Evolutionary conservation across 441 rosid genomes (phyloP).

Genomic region (Lepidium campestre): DNA sequence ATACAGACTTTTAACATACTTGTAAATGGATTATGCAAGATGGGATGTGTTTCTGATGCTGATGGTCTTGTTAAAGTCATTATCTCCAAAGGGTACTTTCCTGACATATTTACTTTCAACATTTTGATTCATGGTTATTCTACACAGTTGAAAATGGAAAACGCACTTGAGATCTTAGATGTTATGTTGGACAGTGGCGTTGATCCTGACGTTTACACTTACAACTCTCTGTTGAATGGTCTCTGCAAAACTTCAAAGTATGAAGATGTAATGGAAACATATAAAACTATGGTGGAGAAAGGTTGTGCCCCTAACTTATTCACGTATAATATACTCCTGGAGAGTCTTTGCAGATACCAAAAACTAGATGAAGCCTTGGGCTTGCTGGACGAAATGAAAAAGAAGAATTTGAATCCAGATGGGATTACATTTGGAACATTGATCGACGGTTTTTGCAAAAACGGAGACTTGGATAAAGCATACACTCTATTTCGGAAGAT

Average conservation of each 20-base stretch:
- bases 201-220: slow-evolving; percentile 79
- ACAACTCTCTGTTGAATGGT: slow-evolving; percentile 84
- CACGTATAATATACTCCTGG: slow-evolving; percentile 75
- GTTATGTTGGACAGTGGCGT: slow-evolving; percentile 64
- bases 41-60: slow-evolving; percentile 91
- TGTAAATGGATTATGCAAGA: slow-evolving; percentile 81
- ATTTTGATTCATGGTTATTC: slow-evolving; percentile 85
- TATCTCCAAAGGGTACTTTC: slow-evolving; percentile 63
- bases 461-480: slow-evolving; percentile 66
- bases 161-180: slow-evolving; percentile 56
- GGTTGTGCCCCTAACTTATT: slow-evolving; percentile 67
- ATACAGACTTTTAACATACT: slow-evolving; percentile 81
- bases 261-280: slow-evolving; percentile 78
- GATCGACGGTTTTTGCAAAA: slow-evolving; percentile 61
- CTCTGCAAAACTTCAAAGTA: slow-evolving; percentile 76
- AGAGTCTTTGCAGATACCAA: slow-evolving; percentile 75
- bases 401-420: slow-evolving; percentile 57
- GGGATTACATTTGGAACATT: slow-evolving; percentile 61
- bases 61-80: slow-evolving; percentile 56
- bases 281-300: slow-evolving; percentile 56
- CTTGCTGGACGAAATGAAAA: slow-evolving; percentile 52
- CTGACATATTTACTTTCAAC: slow-evolving; percentile 84
- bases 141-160: slow-evolving; percentile 68
- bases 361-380: slow-evolving; percentile 62
- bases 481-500: slow-evolving; percentile 51